phyloP scores from a whole-genome alignment of 768 basidiomycete species.

The Brasilioporus rufonigricans region DNA sequence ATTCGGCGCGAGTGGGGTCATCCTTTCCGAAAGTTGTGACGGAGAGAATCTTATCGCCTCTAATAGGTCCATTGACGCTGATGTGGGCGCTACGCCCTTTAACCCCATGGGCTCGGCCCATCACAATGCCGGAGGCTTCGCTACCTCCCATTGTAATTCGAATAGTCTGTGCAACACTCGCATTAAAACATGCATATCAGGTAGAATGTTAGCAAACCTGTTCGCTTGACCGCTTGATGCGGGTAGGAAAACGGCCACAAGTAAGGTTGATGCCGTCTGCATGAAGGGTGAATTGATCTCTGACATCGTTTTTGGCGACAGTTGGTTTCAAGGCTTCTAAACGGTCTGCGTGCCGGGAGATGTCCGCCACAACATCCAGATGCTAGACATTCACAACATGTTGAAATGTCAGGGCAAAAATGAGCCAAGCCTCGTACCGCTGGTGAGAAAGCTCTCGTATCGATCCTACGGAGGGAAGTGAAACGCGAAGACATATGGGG shows the following conservation, averaged over 20 bases:
- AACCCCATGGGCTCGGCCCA: slow-evolving; percentile 22
- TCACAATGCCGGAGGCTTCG: neutral
- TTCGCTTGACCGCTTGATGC: slow-evolving; percentile 34
- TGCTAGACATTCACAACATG: slow-evolving; percentile 28
- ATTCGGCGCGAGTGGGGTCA: slow-evolving; percentile 55
- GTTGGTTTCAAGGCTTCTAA: slow-evolving; percentile 49
- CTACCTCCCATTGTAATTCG: slow-evolving; percentile 15
- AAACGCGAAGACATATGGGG: slow-evolving; percentile 18
- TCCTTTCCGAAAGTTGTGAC: slow-evolving; percentile 55
- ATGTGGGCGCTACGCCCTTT: slow-evolving; percentile 40
- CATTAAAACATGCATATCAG: neutral
- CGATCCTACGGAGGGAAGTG: slow-evolving; percentile 15
- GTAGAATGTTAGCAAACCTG: slow-evolving; percentile 36
- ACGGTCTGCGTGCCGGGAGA: slow-evolving; percentile 43
- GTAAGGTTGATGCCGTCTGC: slow-evolving; percentile 33
- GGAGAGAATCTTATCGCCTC: slow-evolving; percentile 16
- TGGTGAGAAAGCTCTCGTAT: slow-evolving; percentile 27
- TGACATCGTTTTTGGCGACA: slow-evolving; percentile 42
- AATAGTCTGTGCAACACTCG: slow-evolving; percentile 13
- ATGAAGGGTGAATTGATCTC: slow-evolving; percentile 23
- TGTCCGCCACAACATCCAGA: slow-evolving; percentile 45
- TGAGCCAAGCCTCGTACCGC: slow-evolving; percentile 24
- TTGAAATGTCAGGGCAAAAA: neutral
- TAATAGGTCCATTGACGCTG: slow-evolving; percentile 19
- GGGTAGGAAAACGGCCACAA: slow-evolving; percentile 46